Base-by-base conservation (phyloP, 768 basidiomycete species). In the Rhizopogon vinicolor region DNA sequence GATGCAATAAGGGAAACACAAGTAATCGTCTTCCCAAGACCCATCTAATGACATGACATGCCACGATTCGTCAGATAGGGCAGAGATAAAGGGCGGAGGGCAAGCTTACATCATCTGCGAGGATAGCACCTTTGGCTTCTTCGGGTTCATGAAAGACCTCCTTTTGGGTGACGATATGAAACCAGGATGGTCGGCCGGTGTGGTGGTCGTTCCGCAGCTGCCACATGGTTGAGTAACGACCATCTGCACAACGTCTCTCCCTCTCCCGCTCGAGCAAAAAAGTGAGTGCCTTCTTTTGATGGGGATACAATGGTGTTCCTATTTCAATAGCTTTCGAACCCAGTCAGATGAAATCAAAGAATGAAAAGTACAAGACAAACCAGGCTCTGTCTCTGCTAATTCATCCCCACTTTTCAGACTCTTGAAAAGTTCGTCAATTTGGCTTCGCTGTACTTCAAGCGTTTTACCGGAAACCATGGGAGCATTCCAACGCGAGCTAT, bases 221-320 rank as follows among this genome's bases (percentile, higher is more conserved):
- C 89, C 90, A 93, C 41, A 93, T 68, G 7, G 89, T 86, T 13
- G 86, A 84, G 62, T 78, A 82, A 58, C 72, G 79, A 61, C 88
- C 90, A 70, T 82, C 78, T 43, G 72, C 62, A 39, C 77, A 75
- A 35, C 72, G 67, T 58, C 73, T 78, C 71, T 92, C 90, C 58
- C 84, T 79, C 69, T 90, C 86, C 67, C 97, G 83, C 65, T 97
- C 92, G 18, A 98, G 78, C 49, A 99, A 76, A 72, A 99, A 99
- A 1, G 96, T 93, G 18, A 99, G 78, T 22, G 96, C 97, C 70
- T 96, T 96, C 74, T 94, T 96, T 74, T 99, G 97, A 77, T 99
- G 97, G 18, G 96, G 93, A 72, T 98, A 99, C 7, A 99, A 76
- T 45, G 74, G 79, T 19, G 97, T 97, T 39, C 87, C 88, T 52